phyloP scores from a whole-genome alignment of 345 rosid genomes.

The Dipteronia dyeriana region DNA sequence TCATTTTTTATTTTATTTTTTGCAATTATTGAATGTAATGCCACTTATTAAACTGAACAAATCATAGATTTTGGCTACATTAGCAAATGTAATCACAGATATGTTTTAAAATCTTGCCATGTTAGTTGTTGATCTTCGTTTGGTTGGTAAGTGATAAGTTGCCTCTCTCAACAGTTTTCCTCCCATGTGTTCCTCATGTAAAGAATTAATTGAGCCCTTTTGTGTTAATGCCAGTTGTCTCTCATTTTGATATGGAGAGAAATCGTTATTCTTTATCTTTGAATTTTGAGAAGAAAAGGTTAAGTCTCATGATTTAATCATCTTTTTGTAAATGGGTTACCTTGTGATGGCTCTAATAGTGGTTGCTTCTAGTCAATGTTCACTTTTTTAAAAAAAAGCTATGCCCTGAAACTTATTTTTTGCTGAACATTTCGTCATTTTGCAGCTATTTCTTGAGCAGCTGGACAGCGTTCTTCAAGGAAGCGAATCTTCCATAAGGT shows the following conservation, averaged over 20 bases:
- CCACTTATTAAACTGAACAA: background rate
- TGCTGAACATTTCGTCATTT: slow-evolving; percentile 10
- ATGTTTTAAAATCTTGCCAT: background rate
- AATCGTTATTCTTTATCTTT: background rate
- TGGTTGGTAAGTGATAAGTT: background rate
- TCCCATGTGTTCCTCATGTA: background rate
- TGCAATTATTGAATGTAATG: background rate
- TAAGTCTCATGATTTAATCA: background rate
- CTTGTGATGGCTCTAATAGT: background rate
- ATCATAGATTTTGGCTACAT: background rate
- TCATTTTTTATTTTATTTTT: background rate
- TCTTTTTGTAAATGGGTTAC: background rate
- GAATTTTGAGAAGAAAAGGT: background rate
- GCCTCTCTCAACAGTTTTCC: background rate
- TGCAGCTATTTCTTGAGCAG: slow-evolving; percentile 95
- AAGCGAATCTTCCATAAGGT: slow-evolving; percentile 77
- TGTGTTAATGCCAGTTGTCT: background rate
- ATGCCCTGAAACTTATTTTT: background rate
- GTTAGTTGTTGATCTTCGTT: background rate
- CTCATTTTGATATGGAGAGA: background rate
- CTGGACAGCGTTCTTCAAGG: slow-evolving; percentile 85
- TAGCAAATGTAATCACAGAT: background rate
- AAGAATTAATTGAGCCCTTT: background rate
- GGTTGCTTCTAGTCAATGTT: slow-evolving; percentile 9
- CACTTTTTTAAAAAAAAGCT: slow-evolving; percentile 8